Percentiles rank a stretch among this genome's conserved stretches.
These are phyloP conservation scores for Talaromyces sp. DNA, from an alignment of 2,329 filamentous ascomycete genomes.

Conservation along the genomic window DNA sequence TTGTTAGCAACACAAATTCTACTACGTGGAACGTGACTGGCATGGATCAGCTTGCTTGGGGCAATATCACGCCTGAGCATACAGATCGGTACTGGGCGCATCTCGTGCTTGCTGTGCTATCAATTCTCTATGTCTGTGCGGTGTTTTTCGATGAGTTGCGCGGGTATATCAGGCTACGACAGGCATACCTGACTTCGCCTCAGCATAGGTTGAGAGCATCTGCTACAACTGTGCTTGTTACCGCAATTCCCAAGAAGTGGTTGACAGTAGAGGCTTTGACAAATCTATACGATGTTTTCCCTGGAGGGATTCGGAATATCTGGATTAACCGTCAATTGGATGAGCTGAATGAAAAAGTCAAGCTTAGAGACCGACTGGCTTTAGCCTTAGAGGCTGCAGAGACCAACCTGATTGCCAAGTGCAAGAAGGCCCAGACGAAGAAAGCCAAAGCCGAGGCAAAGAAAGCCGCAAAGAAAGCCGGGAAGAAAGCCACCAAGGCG, in stretches of 20 bases:
- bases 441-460: conserved; percentile 60
- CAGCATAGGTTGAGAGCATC: conserved; percentile 91
- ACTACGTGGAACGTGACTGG: conserved; percentile 54
- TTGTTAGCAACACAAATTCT: conserved; percentile 36
- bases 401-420: conserved; percentile 73
- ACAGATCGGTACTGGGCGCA: conserved; percentile 77
- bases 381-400: conserved; percentile 71
- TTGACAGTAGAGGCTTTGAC: conserved; percentile 73
- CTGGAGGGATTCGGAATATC: conserved; percentile 88
- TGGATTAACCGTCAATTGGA: conserved; percentile 94
- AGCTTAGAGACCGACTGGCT: conserved; percentile 66
- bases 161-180: conserved; percentile 86
- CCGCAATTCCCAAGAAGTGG: conserved; percentile 86
- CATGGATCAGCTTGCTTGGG: conserved; percentile 79
- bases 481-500: conserved; percentile 38
- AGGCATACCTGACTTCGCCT: conserved; percentile 89
- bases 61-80: conserved; percentile 67
- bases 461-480: conserved; percentile 54
- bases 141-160: conserved; percentile 82
- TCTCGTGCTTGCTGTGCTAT: conserved; percentile 68
- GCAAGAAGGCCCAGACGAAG: conserved; percentile 74
- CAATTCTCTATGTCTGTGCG: conserved; percentile 78
- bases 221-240: conserved; percentile 91
- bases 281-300: conserved; percentile 90
- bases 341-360: conserved; percentile 75